Conservation (phyloP, 2,329 filamentous ascomycete genomes). For the Mycosphaerella arachidis region DNA sequence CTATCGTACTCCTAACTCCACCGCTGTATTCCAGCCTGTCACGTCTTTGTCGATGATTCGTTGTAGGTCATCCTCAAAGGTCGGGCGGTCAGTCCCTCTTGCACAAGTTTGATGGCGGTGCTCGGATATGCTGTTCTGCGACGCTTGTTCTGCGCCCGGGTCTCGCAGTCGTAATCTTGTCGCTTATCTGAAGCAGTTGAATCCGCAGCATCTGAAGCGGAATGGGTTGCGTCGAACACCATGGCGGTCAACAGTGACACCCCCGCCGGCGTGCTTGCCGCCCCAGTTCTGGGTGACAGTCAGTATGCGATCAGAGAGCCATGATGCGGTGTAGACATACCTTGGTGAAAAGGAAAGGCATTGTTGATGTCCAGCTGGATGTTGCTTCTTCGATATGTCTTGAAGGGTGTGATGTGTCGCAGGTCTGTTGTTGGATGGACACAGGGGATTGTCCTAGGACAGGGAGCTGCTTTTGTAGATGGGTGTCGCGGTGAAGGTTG, state of each 20-base stretch:
- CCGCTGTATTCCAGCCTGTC: background rate
- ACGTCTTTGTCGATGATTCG: background rate
- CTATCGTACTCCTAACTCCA: background rate
- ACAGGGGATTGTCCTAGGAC: too few relatives aligned
- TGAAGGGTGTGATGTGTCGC: background rate
- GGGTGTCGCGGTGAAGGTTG: background rate
- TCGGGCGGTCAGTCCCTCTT: too few relatives aligned
- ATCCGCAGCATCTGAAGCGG: slow-evolving; percentile 46
- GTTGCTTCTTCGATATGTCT: background rate
- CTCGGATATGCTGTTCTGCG: background rate
- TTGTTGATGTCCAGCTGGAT: slow-evolving; percentile 22
- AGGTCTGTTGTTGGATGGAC: background rate
- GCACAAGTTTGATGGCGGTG: too few relatives aligned
- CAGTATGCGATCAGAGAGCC: background rate
- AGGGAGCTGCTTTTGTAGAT: background rate
- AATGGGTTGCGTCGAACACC: slow-evolving; percentile 50
- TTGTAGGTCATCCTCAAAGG: too few relatives aligned
- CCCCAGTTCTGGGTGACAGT: slow-evolving; percentile 31
- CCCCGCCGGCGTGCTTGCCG: slow-evolving; percentile 43
- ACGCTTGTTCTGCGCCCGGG: background rate
- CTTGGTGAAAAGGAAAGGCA: slow-evolving; percentile 48
- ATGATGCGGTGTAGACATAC: slow-evolving; percentile 4
- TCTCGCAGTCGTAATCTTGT: background rate
- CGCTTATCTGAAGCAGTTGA: slow-evolving; percentile 46
- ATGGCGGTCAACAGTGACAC: slow-evolving; percentile 49